phyloP scores from a whole-genome alignment of 768 basidiomycete species.

The Asterophora lycoperdoides region DNA sequence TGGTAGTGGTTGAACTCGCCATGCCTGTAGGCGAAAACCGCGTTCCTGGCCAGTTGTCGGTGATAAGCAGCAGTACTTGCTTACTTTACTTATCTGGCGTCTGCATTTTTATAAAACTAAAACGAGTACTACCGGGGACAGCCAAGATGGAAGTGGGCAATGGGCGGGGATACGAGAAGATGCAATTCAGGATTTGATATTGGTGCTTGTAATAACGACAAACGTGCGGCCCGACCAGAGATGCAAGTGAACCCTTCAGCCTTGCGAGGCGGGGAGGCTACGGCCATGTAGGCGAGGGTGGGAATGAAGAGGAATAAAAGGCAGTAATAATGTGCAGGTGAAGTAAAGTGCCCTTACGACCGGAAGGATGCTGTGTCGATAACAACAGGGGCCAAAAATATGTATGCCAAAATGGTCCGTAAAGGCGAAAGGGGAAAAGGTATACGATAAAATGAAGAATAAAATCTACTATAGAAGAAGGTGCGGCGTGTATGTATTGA shows the following conservation, averaged over 20 bases:
- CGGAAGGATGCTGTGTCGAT: conserved; percentile 8
- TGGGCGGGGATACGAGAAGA: conserved; percentile 1
- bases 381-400: conserved; percentile 30
- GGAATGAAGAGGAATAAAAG: conserved; percentile 30
- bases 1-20: too few relatives aligned
- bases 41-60: too few relatives aligned
- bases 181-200: conserved; percentile 17
- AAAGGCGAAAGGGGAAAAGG: conserved; percentile 34
- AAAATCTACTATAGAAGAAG: conserved; percentile 70
- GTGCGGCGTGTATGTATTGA: conserved; percentile 46
- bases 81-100: too few relatives aligned
- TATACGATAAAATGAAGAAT: conserved; percentile 79
- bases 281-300: conserved; percentile 20
- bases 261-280: conserved; percentile 10
- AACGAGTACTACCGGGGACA: neutral
- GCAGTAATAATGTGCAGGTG: conserved; percentile 40
- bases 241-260: conserved; percentile 20
- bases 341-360: conserved; percentile 25
- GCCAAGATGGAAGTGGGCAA: neutral
- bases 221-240: conserved; percentile 12
- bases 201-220: conserved; percentile 21
- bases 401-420: conserved; percentile 32
- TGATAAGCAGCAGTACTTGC: too few relatives aligned
- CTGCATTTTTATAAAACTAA: neutral
- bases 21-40: too few relatives aligned